phyloP scores from a whole-genome alignment of 2,329 filamentous ascomycete genomes.

The Pseudocercospora eumusae region DNA sequence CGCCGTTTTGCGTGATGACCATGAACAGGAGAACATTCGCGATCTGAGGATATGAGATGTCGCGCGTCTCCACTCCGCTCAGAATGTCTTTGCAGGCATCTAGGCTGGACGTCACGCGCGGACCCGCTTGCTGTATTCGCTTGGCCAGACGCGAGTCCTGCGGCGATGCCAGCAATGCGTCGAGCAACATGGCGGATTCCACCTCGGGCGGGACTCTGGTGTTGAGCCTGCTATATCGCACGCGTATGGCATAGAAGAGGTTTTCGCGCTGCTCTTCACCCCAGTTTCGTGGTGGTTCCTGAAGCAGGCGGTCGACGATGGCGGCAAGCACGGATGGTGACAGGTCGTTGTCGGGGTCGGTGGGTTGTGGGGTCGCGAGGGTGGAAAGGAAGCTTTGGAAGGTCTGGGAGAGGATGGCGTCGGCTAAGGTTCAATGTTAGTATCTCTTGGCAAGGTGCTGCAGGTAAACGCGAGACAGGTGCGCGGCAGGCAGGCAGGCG shows the following conservation, averaged over 20 bases:
- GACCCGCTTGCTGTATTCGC: slow-evolving; percentile 71
- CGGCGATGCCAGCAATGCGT: slow-evolving; percentile 62
- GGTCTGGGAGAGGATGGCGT: slow-evolving; percentile 83
- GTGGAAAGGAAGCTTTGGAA: slow-evolving; percentile 75
- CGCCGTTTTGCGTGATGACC: slow-evolving; percentile 64
- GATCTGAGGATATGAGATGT: slow-evolving; percentile 78
- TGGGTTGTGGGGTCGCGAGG: slow-evolving; percentile 53
- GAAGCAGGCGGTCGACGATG: slow-evolving; percentile 82
- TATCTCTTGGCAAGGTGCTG: slow-evolving; percentile 19
- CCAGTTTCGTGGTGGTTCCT: slow-evolving; percentile 84
- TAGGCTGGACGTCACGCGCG: slow-evolving; percentile 72
- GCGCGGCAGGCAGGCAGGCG: too few relatives aligned
- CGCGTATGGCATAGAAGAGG: slow-evolving; percentile 63
- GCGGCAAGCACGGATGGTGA: slow-evolving; percentile 70
- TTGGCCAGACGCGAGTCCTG: slow-evolving; percentile 60
- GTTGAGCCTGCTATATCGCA: slow-evolving; percentile 67
- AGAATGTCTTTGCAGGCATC: slow-evolving; percentile 67
- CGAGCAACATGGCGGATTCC: slow-evolving; percentile 68
- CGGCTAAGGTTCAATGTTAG: slow-evolving; percentile 59
- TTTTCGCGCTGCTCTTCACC: slow-evolving; percentile 73
- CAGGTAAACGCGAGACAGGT: slow-evolving; percentile 8
- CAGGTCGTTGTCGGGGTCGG: slow-evolving; percentile 66
- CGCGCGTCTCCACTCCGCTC: slow-evolving; percentile 58
- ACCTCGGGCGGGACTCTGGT: slow-evolving; percentile 69
- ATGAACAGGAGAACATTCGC: slow-evolving; percentile 74